Evolutionary conservation across 441 rosid genomes (phyloP).

Genomic region (Capsella rubella): DNA sequence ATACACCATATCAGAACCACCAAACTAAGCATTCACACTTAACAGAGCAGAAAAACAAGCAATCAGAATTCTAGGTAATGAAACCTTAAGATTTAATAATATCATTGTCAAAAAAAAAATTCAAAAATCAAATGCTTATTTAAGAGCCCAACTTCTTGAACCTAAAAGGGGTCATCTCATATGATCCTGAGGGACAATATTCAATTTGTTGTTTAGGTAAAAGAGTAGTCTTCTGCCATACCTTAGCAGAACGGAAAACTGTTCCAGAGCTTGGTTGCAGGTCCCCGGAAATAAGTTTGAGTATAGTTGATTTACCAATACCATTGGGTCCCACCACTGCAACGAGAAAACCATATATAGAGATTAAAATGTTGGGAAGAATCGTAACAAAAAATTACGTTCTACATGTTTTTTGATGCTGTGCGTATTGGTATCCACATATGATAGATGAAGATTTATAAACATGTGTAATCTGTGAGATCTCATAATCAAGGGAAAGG

Average conservation of each 20-base stretch:
- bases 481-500: conserved; percentile 10
- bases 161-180: conserved; percentile 15
- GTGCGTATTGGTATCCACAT: conserved; percentile 15
- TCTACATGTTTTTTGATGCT: conserved; percentile 19
- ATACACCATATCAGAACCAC: conserved; percentile 35
- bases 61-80: background rate
- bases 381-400: conserved; percentile 18
- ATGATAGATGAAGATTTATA: conserved; percentile 3
- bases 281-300: conserved; percentile 94
- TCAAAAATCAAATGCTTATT: background rate
- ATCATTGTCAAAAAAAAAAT: background rate
- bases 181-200: conserved; percentile 13
- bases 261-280: conserved; percentile 98
- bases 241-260: conserved; percentile 98
- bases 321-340: conserved; percentile 99
- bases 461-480: conserved; percentile 11
- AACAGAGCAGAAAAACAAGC: conserved; percentile 3
- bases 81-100: background rate
- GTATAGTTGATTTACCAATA: conserved; percentile 97
- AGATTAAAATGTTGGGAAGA: conserved; percentile 20
- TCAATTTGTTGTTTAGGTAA: conserved; percentile 10
- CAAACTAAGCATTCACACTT: background rate
- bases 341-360: conserved; percentile 33
- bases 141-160: conserved; percentile 5
- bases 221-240: conserved; percentile 35